Evolutionary conservation across 352 stramenopile genomes (phyloP), one percentile per base, ranked within the genome.

Genomic region (Discostella stelligera): DNA sequence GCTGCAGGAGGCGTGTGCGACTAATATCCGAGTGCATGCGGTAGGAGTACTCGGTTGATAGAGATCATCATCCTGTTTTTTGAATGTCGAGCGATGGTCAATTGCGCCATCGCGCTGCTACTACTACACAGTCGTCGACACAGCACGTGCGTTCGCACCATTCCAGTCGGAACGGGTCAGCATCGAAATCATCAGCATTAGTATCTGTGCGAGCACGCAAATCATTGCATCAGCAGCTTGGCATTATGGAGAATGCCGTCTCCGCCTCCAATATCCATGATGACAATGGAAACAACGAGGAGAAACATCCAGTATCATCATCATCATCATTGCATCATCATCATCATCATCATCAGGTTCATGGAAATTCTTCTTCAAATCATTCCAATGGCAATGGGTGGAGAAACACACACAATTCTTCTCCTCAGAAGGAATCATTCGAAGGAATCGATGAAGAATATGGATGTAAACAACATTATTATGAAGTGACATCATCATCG

Each of bases 381-480:
- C 27, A 32, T 32, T 32, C 27, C 27, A 32, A 32, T 32, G 27
- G 27, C 27, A 32, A 32, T 32, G 27, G 27, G 27, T 32, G 27
- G 27, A 32, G 27, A 32, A 32, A 32, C 27, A 32, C 27, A 32
- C 27, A 32, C 5, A 5, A 32, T 32, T 32, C 2, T 5, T 32
- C 27, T 32, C 5, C 37, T 2, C 37, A 44, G 11, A 44, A 10
- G 7, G 11, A 44, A 44, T 44, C 46, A 53, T 30, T 56, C 3
- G 49, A 56, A 32, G n/a, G 49, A 13, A 32, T 52, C 11, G 56
- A 65, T 27, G 56, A 65, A 49, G 56, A 65, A 7, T 10, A 48
- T 5, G 56, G 56, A 50, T 27, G 25, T 16, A 13, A 62, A 32
- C 27, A 62, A 32, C 27, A 32, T 62, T 3, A 48, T 8, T 52